Evolutionary conservation across 2,329 filamentous ascomycete genomes (phyloP), one percentile per base, ranked within the genome.

Genomic region (Metarhizium humberi): DNA sequence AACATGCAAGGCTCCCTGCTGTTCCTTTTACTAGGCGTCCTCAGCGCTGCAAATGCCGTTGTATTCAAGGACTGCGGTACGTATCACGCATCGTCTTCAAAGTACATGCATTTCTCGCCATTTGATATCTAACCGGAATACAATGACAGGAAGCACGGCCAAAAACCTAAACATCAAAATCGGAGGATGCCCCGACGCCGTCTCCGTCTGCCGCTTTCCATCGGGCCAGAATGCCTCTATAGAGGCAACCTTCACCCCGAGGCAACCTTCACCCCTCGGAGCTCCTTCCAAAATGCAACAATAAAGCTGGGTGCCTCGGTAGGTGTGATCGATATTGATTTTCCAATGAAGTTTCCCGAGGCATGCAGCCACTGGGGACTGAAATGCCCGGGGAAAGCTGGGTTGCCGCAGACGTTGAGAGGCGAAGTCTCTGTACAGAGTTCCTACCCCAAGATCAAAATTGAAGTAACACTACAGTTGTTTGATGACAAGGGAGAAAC

Each of bases 331-430:
- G 34, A 32, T 10, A 4, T 51, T 36, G 46, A 38, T 25, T 47
- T 56, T 7, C 51, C 47, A 3, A 20, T 56, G 29, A 11, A 14
- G 6, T 47, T 40, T 10, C 3, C 47, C 3, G 55, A 53, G 8
- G 55, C 55, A 13, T 56, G 51, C 29, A 51, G 34, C 5, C 53
- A 40, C 36, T 56, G 55, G 55, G 55, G 55, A 3, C 40, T 56
- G 36, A 34, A 47, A 38, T 56, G 55, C 36, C 55, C 55, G 3
- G 45, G 51, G 25, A 13, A 30, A 6, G n/a, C 47, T 20, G 46
- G 51, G n/a, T 40, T 30, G 14, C 51, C 29, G 4, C 55, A 53
- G 38, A 51, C 51, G 7, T 45, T 56, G 20, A 51, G 47, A 6
- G 7, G 53, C 7, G 32, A 47, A 18, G n/a, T 56, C 16, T 40